Conservation (phyloP, 2,329 filamentous ascomycete species). For the Orbilia oligospora region DNA sequence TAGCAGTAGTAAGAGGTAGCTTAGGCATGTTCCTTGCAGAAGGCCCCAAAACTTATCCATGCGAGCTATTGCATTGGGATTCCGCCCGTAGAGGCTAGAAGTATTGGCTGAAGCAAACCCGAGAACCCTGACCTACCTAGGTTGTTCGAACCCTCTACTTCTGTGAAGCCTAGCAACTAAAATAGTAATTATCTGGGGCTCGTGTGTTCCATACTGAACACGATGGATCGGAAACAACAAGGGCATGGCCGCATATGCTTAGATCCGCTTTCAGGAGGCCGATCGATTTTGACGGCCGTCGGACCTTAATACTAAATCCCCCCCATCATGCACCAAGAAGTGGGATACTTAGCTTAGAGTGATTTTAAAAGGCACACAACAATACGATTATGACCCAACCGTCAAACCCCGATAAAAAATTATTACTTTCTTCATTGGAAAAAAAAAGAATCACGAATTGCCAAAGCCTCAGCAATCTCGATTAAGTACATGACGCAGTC, state of each 20-base stretch:
- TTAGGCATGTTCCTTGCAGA: conserved; percentile 20
- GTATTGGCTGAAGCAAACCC: not conserved
- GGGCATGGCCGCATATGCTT: too few species aligned
- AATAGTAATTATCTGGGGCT: not conserved
- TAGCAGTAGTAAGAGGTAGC: too few species aligned
- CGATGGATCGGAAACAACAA: too few species aligned
- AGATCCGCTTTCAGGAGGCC: too few species aligned
- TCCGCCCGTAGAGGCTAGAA: conserved; percentile 3
- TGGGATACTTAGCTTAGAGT: too few species aligned
- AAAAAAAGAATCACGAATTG: not conserved
- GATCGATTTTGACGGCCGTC: too few species aligned
- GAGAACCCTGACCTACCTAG: not conserved
- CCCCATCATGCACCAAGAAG: too few species aligned
- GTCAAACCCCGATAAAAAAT: not conserved
- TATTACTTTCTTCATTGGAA: not conserved
- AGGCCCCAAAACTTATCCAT: conserved; percentile 13
- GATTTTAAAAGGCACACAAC: too few species aligned
- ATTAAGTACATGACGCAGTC: conserved; percentile 50
- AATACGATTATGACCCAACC: too few species aligned
- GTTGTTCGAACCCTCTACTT: conserved; percentile 6
- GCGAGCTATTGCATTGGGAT: conserved; percentile 19
- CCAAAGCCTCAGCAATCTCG: conserved; percentile 3
- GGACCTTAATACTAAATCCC: too few species aligned
- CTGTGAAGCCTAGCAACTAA: not conserved
- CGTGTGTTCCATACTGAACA: too few species aligned